Evolutionary conservation across 306 rosid genomes (phyloP).

Genomic region (Hippophae rhamnoides): DNA sequence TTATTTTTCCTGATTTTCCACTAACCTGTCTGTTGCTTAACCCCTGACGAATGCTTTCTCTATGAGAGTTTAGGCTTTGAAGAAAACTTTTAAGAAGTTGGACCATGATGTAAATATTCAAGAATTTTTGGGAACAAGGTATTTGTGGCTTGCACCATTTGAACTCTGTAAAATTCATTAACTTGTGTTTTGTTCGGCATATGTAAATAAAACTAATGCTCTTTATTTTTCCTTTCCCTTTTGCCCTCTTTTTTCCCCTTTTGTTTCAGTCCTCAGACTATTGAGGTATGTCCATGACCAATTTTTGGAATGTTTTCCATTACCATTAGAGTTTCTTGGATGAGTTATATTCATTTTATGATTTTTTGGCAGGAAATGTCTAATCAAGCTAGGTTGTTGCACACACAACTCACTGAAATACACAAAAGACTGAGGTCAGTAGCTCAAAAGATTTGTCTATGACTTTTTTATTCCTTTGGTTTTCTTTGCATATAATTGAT

Average conservation of each 20-base stretch:
- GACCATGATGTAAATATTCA: slow-evolving; percentile 67
- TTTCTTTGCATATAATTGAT: slow-evolving; percentile 1
- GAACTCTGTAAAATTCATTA: neutral
- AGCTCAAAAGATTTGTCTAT: slow-evolving; percentile 57
- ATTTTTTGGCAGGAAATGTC: slow-evolving; percentile 44
- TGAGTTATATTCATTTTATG: slow-evolving; percentile 19
- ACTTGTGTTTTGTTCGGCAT: slow-evolving; percentile 14
- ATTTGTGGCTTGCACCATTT: neutral
- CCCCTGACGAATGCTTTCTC: slow-evolving; percentile 14
- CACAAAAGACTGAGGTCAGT: slow-evolving; percentile 82
- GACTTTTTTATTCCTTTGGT: slow-evolving; percentile 30
- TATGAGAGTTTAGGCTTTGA: slow-evolving; percentile 50
- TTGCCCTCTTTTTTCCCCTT: no score
- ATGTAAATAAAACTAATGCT: neutral
- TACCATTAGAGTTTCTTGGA: slow-evolving; percentile 13
- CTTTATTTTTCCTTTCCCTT: no score
- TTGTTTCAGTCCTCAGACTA: no score
- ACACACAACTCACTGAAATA: slow-evolving; percentile 34
- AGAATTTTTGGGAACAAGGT: slow-evolving; percentile 62
- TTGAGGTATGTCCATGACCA: slow-evolving; percentile 4
- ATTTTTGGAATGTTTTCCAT: slow-evolving; percentile 11
- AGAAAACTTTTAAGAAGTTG: slow-evolving; percentile 77
- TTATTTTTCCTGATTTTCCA: neutral
- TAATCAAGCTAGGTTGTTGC: slow-evolving; percentile 30
- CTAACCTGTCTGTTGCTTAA: neutral